Conservation (phyloP, 2,329 filamentous ascomycete genomes). For the Beauveria sp. region DNA sequence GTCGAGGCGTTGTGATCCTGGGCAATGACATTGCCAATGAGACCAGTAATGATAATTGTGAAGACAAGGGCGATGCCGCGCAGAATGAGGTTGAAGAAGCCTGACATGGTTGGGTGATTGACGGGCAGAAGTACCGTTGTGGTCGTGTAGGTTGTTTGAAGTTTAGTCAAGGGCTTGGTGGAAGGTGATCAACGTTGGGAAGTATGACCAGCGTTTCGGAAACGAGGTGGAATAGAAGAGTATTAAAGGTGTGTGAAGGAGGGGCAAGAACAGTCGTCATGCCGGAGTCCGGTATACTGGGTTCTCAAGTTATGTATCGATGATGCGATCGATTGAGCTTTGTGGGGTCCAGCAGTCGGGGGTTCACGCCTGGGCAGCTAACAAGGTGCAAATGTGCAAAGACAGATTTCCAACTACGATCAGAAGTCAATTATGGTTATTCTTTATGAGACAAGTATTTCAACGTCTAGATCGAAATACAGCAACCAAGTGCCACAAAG, state of each 20-base stretch:
- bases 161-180: background rate
- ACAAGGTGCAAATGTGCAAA: background rate
- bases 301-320: background rate
- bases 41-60: conserved; percentile 44
- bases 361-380: background rate
- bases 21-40: conserved; percentile 52
- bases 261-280: background rate
- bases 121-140: too few species aligned
- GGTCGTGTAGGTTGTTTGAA: background rate
- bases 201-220: background rate
- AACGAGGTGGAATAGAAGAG: background rate
- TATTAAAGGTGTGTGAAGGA: background rate
- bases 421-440: too few species aligned
- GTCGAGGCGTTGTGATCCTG: conserved; percentile 35
- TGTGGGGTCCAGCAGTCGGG: background rate
- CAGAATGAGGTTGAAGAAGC: conserved; percentile 37
- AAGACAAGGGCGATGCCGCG: conserved; percentile 44
- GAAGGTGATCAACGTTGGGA: background rate
- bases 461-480: too few species aligned
- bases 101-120: conserved; percentile 20
- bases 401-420: too few species aligned
- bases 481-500: too few species aligned
- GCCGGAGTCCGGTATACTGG: background rate
- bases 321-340: conserved; percentile 8
- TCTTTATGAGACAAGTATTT: too few species aligned